Evolutionary conservation across 805 yeast genomes (phyloP).

Genomic region (Pichia occidentalis): DNA sequence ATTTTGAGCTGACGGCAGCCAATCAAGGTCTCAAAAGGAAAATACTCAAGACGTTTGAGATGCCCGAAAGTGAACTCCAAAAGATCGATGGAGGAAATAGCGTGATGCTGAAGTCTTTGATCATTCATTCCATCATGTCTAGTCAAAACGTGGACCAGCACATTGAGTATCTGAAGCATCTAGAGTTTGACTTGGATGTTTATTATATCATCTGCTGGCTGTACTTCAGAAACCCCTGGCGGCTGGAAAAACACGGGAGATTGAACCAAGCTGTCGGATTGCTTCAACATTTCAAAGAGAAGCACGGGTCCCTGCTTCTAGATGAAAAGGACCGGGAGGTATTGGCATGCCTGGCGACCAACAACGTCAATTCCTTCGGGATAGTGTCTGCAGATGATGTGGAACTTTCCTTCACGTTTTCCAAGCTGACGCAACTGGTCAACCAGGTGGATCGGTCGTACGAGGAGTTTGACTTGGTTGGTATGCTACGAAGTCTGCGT

Average conservation of each 20-base stretch:
- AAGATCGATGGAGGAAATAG: too few relatives aligned
- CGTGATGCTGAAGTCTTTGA: too few relatives aligned
- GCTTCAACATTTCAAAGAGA: background rate
- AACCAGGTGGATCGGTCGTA: background rate
- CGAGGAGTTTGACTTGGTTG: background rate
- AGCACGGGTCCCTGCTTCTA: too few relatives aligned
- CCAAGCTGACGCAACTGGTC: background rate
- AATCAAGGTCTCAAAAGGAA: too few relatives aligned
- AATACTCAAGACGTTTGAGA: too few relatives aligned
- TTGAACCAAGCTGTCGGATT: slow-evolving; percentile 1
- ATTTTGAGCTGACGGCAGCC: too few relatives aligned
- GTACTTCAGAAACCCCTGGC: slow-evolving; percentile 5
- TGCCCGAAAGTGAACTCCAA: too few relatives aligned
- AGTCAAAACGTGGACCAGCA: too few relatives aligned
- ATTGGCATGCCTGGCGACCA: background rate
- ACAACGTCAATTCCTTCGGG: background rate
- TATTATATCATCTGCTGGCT: slow-evolving; percentile 4
- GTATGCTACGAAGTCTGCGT: slow-evolving; percentile 5
- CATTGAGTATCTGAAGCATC: background rate
- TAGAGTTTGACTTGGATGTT: slow-evolving; percentile 4
- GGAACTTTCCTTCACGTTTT: background rate
- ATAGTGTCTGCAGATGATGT: background rate
- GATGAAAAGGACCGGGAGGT: slow-evolving; percentile 4
- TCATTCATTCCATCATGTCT: too few relatives aligned
- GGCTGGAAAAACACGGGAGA: background rate